Conservation (phyloP, 2,329 filamentous ascomycete genomes). For the Fusarium stilboides region DNA sequence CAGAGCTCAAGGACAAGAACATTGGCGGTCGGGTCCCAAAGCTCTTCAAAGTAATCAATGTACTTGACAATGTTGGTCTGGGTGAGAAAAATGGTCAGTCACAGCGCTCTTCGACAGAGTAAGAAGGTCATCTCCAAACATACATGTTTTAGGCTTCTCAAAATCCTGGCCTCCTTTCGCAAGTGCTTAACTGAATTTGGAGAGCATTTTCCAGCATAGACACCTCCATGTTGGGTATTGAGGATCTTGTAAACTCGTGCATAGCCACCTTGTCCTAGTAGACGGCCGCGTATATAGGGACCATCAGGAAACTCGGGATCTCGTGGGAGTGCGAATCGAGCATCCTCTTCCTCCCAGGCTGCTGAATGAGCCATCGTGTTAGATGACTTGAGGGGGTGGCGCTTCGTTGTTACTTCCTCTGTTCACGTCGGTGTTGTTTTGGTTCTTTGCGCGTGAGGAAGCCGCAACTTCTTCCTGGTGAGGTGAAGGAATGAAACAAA, state of each 20-base stretch:
- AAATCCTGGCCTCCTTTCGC: slow-evolving; percentile 44
- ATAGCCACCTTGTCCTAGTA: slow-evolving; percentile 51
- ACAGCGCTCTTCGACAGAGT: background rate
- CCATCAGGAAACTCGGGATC: slow-evolving; percentile 30
- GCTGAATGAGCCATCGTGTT: slow-evolving; percentile 12
- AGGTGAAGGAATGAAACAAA: background rate
- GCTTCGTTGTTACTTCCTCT: background rate
- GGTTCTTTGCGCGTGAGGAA: background rate
- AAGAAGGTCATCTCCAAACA: slow-evolving; percentile 1
- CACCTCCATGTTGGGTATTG: slow-evolving; percentile 41
- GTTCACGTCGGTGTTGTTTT: background rate
- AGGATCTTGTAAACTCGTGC: slow-evolving; percentile 51
- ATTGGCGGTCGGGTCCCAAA: slow-evolving; percentile 21
- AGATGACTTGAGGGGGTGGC: background rate
- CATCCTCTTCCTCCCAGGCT: slow-evolving; percentile 45
- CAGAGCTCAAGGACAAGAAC: slow-evolving; percentile 55
- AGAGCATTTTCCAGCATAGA: slow-evolving; percentile 52
- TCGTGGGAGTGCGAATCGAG: slow-evolving; percentile 19
- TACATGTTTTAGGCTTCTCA: slow-evolving; percentile 49
- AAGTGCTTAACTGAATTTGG: slow-evolving; percentile 41
- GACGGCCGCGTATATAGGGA: slow-evolving; percentile 46
- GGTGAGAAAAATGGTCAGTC: background rate
- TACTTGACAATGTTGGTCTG: slow-evolving; percentile 52
- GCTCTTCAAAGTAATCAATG: slow-evolving; percentile 49
- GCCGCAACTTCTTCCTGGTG: no score